Base-by-base conservation (phyloP, 2,329 filamentous ascomycete species). In the Alternaria sp. region DNA sequence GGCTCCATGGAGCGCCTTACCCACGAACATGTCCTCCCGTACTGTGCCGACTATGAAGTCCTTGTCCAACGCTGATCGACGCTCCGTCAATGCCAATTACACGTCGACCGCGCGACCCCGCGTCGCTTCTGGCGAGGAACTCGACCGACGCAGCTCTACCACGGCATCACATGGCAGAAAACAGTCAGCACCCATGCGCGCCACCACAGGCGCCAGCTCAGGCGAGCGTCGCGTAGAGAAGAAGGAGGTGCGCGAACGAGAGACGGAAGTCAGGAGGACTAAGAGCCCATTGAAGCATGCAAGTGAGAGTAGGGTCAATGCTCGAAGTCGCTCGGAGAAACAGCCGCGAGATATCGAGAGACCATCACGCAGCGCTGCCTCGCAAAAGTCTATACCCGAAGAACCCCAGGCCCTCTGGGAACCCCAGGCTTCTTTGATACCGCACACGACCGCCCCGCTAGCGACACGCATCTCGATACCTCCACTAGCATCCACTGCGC, bases 361-460 rank as follows among this genome's bases (percentile, higher is more conserved):
- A 46, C 61, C 68, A 9, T 61, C 70, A 44, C 59, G 59, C n/a
- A 67, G 58, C 40, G 56, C 67, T 3, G 49, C 63, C n/a, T 61
- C 68, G 33, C 39, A 61, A 36, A 68, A 69, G 54, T 69, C 64
- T 34, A 57, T 68, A 36, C 63, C 66, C 7, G 71, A 77, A 56
- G 72, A 73, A 39, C 57, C 65, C 5, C 63, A 55, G 52, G 79
- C 73, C 51, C 77, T 82, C 71, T 98, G 95, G 95, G 88, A 87
- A 55, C 94, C 95, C 0, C 86, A 92, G 73, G 94, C 88, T 8
- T 89, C 85, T 1, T 80, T 98, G 23, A 82, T 93, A 58, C 86
- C 91, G 46, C 85, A 87, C 60, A 87, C 87, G 8, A 84, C 85
- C 24, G 88, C 88, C 21, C 94, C 94, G 2, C 81, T 96, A 46